Conservation (phyloP, 768 basidiomycete species). For the Leccinellum luteum region DNA sequence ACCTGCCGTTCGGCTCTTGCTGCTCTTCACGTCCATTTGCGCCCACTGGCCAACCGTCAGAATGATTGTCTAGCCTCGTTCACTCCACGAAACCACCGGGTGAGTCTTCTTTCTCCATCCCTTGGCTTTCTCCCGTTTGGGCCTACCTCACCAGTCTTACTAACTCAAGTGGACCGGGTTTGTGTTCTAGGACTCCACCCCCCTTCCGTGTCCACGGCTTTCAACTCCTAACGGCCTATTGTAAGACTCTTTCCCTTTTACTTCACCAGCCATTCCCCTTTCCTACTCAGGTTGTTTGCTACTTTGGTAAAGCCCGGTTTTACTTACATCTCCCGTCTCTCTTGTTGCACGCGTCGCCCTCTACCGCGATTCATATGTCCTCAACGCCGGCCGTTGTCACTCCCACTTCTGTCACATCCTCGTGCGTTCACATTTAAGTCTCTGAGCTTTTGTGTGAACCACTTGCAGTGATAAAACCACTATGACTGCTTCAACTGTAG, state of each 20-base stretch:
- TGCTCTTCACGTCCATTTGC: slow-evolving; percentile 21
- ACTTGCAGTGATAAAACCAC: slow-evolving; percentile 12
- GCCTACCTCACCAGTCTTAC: not conserved
- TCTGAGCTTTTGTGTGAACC: slow-evolving; percentile 14
- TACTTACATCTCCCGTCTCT: slow-evolving; percentile 10
- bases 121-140: not conserved
- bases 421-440: slow-evolving; percentile 22
- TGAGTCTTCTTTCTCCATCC: slow-evolving; percentile 10
- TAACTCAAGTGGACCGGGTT: not conserved
- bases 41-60: slow-evolving; percentile 4
- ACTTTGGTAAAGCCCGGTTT: not conserved
- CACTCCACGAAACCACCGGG: slow-evolving; percentile 12
- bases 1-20: slow-evolving; percentile 7
- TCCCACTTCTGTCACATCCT: slow-evolving; percentile 9
- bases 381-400: slow-evolving; percentile 15
- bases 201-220: not conserved
- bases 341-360: slow-evolving; percentile 5
- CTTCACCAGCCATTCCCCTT: slow-evolving; percentile 2
- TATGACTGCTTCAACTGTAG: slow-evolving; percentile 12
- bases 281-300: slow-evolving; percentile 3
- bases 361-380: slow-evolving; percentile 21
- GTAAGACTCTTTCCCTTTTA: slow-evolving; percentile 6
- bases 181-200: not conserved
- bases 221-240: not conserved
- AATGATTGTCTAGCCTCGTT: slow-evolving; percentile 24